Conservation (phyloP, 2,329 filamentous ascomycete species). For the Coniochaeta ligniaria region DNA sequence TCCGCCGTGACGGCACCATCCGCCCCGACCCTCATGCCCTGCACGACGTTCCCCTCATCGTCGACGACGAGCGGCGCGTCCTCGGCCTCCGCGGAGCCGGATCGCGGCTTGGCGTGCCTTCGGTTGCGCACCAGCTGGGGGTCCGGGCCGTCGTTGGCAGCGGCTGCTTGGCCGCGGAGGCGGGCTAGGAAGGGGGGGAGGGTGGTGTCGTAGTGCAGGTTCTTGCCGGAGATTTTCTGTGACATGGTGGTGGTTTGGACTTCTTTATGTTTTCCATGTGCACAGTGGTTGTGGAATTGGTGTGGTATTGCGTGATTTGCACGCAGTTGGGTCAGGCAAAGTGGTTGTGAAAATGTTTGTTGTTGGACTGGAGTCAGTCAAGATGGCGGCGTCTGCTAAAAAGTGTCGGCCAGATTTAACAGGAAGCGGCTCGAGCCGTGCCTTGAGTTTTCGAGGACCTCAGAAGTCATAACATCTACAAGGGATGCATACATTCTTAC, state of each 20-base stretch:
- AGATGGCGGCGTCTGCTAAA: not conserved
- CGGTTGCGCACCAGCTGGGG: conserved; percentile 42
- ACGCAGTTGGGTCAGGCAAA: no score
- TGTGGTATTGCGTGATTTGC: not conserved
- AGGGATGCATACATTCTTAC: no score
- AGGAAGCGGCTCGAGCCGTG: not conserved
- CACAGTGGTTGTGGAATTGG: not conserved
- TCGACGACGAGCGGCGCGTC: conserved; percentile 71
- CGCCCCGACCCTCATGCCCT: conserved; percentile 23
- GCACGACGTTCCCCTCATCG: conserved; percentile 59
- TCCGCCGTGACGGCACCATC: conserved; percentile 33
- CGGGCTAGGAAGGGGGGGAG: conserved; percentile 55
- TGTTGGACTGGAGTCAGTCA: not conserved
- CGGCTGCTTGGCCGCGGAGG: conserved; percentile 44
- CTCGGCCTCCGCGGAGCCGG: conserved; percentile 64
- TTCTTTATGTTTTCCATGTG: not conserved
- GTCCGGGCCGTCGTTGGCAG: conserved; percentile 39
- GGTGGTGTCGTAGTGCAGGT: conserved; percentile 56
- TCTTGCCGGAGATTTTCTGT: conserved; percentile 60
- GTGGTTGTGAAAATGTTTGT: not conserved
- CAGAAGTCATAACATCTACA: no score
- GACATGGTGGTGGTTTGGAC: not conserved
- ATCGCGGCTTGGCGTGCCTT: conserved; percentile 45
- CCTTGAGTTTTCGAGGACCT: not conserved
- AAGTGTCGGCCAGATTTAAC: not conserved